Conservation (phyloP, 352 stramenopile genomes). For the Elongisporangium senticosum region DNA sequence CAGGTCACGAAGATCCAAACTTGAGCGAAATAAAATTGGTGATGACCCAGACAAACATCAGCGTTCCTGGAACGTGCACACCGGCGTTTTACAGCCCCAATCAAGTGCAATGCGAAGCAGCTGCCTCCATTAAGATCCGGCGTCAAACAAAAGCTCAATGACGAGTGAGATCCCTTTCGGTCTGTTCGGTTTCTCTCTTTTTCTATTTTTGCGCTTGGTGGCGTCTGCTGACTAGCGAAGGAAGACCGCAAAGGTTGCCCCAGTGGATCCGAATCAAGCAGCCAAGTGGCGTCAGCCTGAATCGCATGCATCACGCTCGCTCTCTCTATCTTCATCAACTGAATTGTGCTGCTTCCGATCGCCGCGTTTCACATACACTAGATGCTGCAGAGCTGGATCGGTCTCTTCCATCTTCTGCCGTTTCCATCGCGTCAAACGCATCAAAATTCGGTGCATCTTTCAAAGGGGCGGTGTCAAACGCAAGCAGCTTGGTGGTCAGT, state of each 20-base stretch:
- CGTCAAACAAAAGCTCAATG: neutral
- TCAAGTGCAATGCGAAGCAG: neutral
- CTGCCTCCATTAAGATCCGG: neutral
- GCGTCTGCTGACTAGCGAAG: neutral
- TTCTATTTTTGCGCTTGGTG: neutral
- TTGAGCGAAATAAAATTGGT: neutral
- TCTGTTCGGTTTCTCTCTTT: neutral
- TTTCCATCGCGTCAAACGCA: constrained; percentile 25
- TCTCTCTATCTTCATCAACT: neutral
- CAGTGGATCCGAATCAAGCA: neutral
- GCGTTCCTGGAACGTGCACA: neutral
- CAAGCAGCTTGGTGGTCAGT: constrained; percentile 33
- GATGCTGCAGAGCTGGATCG: neutral
- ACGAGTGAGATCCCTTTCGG: neutral
- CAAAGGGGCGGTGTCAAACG: constrained; percentile 13
- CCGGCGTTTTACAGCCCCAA: neutral
- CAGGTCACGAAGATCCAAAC: neutral
- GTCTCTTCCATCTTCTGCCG: neutral
- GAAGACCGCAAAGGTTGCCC: neutral
- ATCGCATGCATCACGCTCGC: neutral
- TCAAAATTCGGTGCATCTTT: constrained; percentile 18
- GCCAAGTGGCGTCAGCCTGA: neutral
- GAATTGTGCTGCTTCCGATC: neutral
- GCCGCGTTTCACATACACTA: neutral
- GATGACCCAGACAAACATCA: neutral